Evolutionary conservation across 352 stramenopile genomes (phyloP), one percentile per base, ranked within the genome.

Genomic region (Globisporangium polare): DNA sequence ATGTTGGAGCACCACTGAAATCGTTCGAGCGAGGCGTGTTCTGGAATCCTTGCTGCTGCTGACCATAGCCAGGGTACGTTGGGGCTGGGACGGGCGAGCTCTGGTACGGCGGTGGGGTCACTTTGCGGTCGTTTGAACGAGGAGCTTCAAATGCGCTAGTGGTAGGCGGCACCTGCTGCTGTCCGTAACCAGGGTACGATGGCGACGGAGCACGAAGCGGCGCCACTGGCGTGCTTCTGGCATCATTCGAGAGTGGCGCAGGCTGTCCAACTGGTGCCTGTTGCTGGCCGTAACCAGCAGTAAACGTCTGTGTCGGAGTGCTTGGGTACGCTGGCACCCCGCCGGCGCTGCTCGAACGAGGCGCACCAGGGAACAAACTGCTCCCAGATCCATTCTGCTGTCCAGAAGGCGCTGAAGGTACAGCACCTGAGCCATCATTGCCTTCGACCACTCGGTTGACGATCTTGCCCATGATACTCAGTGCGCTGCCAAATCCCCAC

Each of bases 381-480:
- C 63, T 64, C 12, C 62, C 73, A 8, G 58, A 65, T 45, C 59
- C 77, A 47, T 60, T 42, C 37, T 45, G 58, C 17, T 39, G 26
- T 2, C 33, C 35, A 43, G 46, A 39, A 24, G 22, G 39, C 17
- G 27, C 66, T 20, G 54, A 39, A 17, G 59, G 3, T 7, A 63
- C 35, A 45, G 58, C 58, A 18, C 61, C 45, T 26, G 43, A 65
- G 3, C 74, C 73, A 56, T 94, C 85, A 27, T 60, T 88, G 18
- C 85, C 85, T 71, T 94, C 85, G 18, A 94, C 85, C 1, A 94
- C 83, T 37, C 85, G 80, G 55, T 90, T 94, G 53, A 94, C 85
- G 42, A 94, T 90, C 63, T 94, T 94, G 29, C 85, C 85, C 83
- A 94, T 90, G 26, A 92, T 92, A 54, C 83, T 92, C 22, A 94